Evolutionary conservation across 2,329 filamentous ascomycete genomes (phyloP), one percentile per base, ranked within the genome.

Genomic region (Monosporascus sp.): DNA sequence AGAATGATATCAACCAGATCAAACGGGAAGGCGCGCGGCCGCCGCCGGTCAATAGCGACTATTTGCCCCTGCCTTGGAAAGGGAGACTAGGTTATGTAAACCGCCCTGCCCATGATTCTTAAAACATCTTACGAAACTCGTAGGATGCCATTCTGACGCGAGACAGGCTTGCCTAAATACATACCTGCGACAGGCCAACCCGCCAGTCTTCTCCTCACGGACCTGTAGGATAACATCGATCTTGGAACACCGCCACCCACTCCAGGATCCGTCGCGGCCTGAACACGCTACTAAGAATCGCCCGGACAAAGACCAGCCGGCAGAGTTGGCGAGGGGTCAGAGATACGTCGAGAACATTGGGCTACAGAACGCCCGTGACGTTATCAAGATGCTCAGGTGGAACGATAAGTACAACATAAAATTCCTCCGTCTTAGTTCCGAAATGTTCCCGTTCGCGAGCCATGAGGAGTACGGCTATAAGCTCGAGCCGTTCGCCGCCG

Each of bases 381-480:
- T 97, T 35, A 73, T 80, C 53, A 96, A 95, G 69, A 90, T 97
- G 83, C 65, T 97, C 8, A 81, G 84, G 1, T 97, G 93, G 93
- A 97, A 97, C 65, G 87, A 95, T 58, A 88, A 84, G 60, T 97
- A 93, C 59, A 86, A 87, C 39, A 97, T 97, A 71, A 92, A 85
- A 60, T 97, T 97, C 68, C 83, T 97, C 82, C 83, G 93, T 1
- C 76, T 97, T 20, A 96, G 90, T 60, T 96, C 90, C 51, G 93
- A 97, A 62, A 97, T 97, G 89, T 97, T 97, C 59, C 93, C 93
- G 0, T 97, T 97, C 68, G 93, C 93, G 2, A 95, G 89, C 58
- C 93, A 97, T 64, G 80, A 82, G 24, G 87, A 90, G 56, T 87
- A 96, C 59, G 93, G 92, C 0, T 97, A 97, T 69, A 87, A 83